Percentiles rank a stretch among this genome's conserved stretches.
Conservation (phyloP, 306 rosid species). For the Quercus suber region DNA sequence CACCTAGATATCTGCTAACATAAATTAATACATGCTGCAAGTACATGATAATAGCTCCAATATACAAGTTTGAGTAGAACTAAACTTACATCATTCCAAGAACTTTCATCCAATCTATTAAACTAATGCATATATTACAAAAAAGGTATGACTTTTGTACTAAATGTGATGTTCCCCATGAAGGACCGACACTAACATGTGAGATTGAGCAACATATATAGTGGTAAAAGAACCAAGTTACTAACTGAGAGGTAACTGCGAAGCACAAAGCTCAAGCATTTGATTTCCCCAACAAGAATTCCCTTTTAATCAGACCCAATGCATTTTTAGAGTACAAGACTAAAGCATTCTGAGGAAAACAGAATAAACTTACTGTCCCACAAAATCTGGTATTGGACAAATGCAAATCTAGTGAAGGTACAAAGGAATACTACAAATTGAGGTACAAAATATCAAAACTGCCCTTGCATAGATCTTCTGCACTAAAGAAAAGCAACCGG, state of each 20-base stretch:
- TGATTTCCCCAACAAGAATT: slow-evolving; percentile 39
- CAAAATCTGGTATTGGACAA: slow-evolving; percentile 45
- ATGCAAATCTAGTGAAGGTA: slow-evolving; percentile 47
- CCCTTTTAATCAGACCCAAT: slow-evolving; percentile 1
- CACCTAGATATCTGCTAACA: neutral
- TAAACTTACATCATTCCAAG: neutral
- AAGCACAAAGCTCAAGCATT: slow-evolving; percentile 51
- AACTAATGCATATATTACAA: neutral
- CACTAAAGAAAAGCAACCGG: slow-evolving; percentile 21
- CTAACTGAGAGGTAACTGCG: slow-evolving; percentile 23
- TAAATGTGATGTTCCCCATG: slow-evolving; percentile 30
- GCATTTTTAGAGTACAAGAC: neutral
- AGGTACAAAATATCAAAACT: slow-evolving; percentile 24
- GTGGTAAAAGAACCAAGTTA: neutral
- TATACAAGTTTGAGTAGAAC: neutral
- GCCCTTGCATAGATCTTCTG: slow-evolving; percentile 24
- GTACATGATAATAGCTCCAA: neutral
- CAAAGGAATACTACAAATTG: slow-evolving; percentile 27
- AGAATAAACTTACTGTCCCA: slow-evolving; percentile 43
- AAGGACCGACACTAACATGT: slow-evolving; percentile 51
- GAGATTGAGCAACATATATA: slow-evolving; percentile 12
- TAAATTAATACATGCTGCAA: neutral
- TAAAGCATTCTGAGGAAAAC: slow-evolving; percentile 30
- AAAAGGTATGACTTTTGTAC: neutral
- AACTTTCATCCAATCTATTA: neutral